phyloP scores from a whole-genome alignment of 1,284 basidiomycete species.

The Fomitopsis pinicola region DNA sequence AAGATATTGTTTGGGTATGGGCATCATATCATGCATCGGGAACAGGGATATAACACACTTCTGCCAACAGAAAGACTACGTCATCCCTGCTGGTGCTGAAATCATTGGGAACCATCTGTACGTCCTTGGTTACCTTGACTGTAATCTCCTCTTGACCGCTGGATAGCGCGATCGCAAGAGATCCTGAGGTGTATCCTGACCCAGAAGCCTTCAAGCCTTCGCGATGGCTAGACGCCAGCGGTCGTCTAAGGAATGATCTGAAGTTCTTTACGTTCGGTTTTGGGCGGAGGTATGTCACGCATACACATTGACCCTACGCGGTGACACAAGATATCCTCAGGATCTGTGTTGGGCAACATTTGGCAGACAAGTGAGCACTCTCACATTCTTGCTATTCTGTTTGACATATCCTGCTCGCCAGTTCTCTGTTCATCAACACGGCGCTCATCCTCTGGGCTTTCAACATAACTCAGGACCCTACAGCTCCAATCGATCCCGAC shows the following conservation, averaged over 20 bases:
- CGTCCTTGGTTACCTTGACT: not conserved
- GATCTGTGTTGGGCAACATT: not conserved
- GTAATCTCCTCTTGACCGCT: not conserved
- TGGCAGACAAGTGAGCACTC: not conserved
- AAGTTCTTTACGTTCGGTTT: slow-evolving; percentile 52
- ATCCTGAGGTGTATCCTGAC: slow-evolving; percentile 51
- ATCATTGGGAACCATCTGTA: slow-evolving; percentile 59
- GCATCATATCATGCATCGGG: not conserved
- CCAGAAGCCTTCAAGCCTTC: slow-evolving; percentile 54
- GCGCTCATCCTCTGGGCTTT: slow-evolving; percentile 58
- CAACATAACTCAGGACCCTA: slow-evolving; percentile 39
- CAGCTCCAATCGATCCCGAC: slow-evolving; percentile 46
- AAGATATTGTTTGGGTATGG: not conserved
- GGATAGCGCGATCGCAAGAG: slow-evolving; percentile 44
- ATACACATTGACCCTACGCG: not conserved
- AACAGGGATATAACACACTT: not conserved
- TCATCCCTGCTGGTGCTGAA: slow-evolving; percentile 54
- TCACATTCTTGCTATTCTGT: not conserved
- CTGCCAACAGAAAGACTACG: slow-evolving; percentile 39
- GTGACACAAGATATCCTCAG: not conserved
- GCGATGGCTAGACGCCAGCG: slow-evolving; percentile 48
- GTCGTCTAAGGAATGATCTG: slow-evolving; percentile 43
- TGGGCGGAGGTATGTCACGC: slow-evolving; percentile 41
- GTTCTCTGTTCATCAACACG: slow-evolving; percentile 54
- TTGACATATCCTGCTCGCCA: not conserved